Evolutionary conservation across 1,284 basidiomycete species (phyloP).

Genomic region (Somion occarium): DNA sequence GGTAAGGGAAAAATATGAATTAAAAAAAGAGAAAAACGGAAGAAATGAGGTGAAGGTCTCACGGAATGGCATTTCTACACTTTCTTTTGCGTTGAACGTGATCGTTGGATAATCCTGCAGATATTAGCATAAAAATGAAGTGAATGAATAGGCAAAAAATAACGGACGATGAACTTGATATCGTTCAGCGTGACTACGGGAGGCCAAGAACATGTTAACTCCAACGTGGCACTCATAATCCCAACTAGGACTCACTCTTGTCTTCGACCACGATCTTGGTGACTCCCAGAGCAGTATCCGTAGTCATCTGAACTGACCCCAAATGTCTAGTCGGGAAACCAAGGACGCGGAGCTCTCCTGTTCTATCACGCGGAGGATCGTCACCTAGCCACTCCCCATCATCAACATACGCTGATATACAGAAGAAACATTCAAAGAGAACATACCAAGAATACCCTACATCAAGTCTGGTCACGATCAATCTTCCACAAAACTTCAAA

Average conservation of each 20-base stretch:
- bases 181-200: slow-evolving; percentile 2
- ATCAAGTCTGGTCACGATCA: neutral
- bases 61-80: slow-evolving; percentile 95
- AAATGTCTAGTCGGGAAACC: slow-evolving; percentile 86
- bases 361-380: slow-evolving; percentile 87
- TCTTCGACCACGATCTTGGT: slow-evolving; percentile 87
- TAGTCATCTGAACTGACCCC: slow-evolving; percentile 93
- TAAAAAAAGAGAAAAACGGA: neutral
- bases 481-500: neutral
- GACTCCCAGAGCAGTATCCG: slow-evolving; percentile 93
- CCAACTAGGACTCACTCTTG: slow-evolving; percentile 43
- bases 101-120: slow-evolving; percentile 83
- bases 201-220: slow-evolving; percentile 25
- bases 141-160: neutral
- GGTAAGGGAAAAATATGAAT: too few relatives aligned
- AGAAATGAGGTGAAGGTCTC: slow-evolving; percentile 28
- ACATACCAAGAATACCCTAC: slow-evolving; percentile 59
- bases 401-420: neutral
- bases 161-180: neutral
- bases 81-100: slow-evolving; percentile 75
- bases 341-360: slow-evolving; percentile 78
- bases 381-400: slow-evolving; percentile 52
- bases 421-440: neutral
- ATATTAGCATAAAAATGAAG: neutral
- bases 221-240: too few relatives aligned